Evolutionary conservation across 2,329 filamentous ascomycete species (phyloP).

Genomic region (Sclerotinia trifoliorum): DNA sequence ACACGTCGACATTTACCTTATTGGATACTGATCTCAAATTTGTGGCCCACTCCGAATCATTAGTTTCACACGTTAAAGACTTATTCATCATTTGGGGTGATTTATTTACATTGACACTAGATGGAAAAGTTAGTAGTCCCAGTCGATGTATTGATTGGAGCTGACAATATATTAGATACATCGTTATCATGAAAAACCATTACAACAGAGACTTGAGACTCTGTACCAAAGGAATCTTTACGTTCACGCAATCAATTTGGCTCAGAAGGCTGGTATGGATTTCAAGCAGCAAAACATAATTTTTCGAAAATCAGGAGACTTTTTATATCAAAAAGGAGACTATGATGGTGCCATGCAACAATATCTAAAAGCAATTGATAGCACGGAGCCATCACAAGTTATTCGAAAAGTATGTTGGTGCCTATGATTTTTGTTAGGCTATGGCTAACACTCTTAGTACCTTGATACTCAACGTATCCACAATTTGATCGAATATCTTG

Average conservation of each 20-base stretch:
- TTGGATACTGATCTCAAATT: slow-evolving; percentile 91
- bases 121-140: slow-evolving; percentile 72
- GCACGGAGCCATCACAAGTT: slow-evolving; percentile 92
- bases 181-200: slow-evolving; percentile 84
- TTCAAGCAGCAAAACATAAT: slow-evolving; percentile 82
- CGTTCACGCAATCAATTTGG: slow-evolving; percentile 85
- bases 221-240: slow-evolving; percentile 93
- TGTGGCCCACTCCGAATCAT: slow-evolving; percentile 82
- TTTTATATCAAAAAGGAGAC: slow-evolving; percentile 90
- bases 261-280: slow-evolving; percentile 83
- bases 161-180: slow-evolving; percentile 62
- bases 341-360: slow-evolving; percentile 99
- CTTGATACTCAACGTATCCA: slow-evolving; percentile 96
- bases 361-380: slow-evolving; percentile 93
- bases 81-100: slow-evolving; percentile 89
- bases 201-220: slow-evolving; percentile 89
- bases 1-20: slow-evolving; percentile 82
- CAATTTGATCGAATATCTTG: slow-evolving; percentile 94
- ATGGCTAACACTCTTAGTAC: slow-evolving; percentile 57
- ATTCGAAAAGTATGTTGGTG: slow-evolving; percentile 71
- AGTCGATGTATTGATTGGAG: neutral
- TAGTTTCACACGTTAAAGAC: slow-evolving; percentile 75
- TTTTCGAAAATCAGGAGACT: slow-evolving; percentile 89
- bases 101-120: slow-evolving; percentile 82
- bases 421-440: neutral